Evolutionary conservation across 1,139 yeast genomes (phyloP).

Genomic region (Sugiyamaella japonica): DNA sequence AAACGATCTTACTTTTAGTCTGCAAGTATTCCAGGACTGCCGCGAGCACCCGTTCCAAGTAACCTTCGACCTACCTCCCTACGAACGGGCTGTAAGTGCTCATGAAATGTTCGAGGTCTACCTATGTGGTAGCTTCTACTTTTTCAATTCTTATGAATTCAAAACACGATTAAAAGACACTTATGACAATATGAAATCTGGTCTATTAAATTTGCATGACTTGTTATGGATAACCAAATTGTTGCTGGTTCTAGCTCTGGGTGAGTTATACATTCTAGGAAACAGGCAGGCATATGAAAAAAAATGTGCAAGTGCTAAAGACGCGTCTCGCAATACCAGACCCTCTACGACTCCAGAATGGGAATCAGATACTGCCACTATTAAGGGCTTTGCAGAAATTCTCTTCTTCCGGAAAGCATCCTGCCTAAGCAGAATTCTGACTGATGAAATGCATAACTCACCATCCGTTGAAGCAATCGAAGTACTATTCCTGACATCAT

Average conservation of each 20-base stretch:
- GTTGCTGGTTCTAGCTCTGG: slow-evolving; percentile 72
- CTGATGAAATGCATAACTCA: slow-evolving; percentile 28
- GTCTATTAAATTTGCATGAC: slow-evolving; percentile 21
- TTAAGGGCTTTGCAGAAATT: slow-evolving; percentile 19
- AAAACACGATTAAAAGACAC: slow-evolving; percentile 23
- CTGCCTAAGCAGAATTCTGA: slow-evolving; percentile 24
- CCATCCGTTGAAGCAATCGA: slow-evolving; percentile 56
- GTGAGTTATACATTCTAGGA: slow-evolving; percentile 63
- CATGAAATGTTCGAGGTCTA: slow-evolving; percentile 77
- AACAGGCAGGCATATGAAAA: neutral
- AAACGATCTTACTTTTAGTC: slow-evolving; percentile 9
- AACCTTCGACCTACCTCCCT: slow-evolving; percentile 57
- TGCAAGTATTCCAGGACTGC: slow-evolving; percentile 12
- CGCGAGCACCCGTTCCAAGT: slow-evolving; percentile 19
- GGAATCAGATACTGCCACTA: neutral
- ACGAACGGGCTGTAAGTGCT: slow-evolving; percentile 70
- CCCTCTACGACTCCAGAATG: neutral
- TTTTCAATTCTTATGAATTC: slow-evolving; percentile 68
- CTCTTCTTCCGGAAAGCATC: slow-evolving; percentile 29
- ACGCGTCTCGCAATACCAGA: too few species aligned
- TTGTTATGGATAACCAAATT: slow-evolving; percentile 73
- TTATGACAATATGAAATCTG: slow-evolving; percentile 18
- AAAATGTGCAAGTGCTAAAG: neutral
- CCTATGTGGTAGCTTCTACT: slow-evolving; percentile 83
- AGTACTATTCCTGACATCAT: slow-evolving; percentile 72